Conservation (phyloP, 2,329 filamentous ascomycete species). For the Balansia obtecta region DNA sequence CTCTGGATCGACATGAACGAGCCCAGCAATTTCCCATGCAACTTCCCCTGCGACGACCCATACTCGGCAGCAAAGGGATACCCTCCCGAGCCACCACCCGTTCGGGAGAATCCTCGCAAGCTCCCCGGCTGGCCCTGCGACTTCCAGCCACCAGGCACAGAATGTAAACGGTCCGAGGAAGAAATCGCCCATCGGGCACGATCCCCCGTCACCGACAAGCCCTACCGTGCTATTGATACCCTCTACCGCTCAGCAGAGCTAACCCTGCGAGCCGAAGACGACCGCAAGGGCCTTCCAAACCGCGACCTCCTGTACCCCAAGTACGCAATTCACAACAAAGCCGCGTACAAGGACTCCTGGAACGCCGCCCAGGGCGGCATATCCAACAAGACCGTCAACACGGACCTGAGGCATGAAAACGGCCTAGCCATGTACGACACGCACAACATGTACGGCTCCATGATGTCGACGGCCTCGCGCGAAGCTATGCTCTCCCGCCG, state of each 20-base stretch:
- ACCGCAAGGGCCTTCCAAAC: conserved; percentile 20
- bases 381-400: conserved; percentile 51
- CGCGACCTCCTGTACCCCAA: conserved; percentile 63
- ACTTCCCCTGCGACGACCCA: conserved; percentile 17
- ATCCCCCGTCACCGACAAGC: not conserved
- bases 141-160: conserved; percentile 15
- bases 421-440: conserved; percentile 68
- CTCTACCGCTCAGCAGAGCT: conserved; percentile 3
- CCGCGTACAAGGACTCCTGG: conserved; percentile 31
- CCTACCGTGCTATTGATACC: not conserved
- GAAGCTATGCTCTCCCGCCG: conserved; percentile 52
- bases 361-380: conserved; percentile 47
- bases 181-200: conserved; percentile 4
- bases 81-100: conserved; percentile 49
- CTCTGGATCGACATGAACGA: conserved; percentile 65
- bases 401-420: conserved; percentile 66
- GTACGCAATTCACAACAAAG: conserved; percentile 63
- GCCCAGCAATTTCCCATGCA: conserved; percentile 22
- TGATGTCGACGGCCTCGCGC: conserved; percentile 68
- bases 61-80: conserved; percentile 22
- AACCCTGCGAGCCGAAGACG: conserved; percentile 47
- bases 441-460: conserved; percentile 67
- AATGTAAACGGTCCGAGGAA: conserved; percentile 6
- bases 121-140: conserved; percentile 54
- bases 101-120: conserved; percentile 49